A percentile compares a stretch with the other conserved stretches of the same genome.
Conservation (phyloP, 2,329 filamentous ascomycete species). For the Fusarium agapanthi region DNA sequence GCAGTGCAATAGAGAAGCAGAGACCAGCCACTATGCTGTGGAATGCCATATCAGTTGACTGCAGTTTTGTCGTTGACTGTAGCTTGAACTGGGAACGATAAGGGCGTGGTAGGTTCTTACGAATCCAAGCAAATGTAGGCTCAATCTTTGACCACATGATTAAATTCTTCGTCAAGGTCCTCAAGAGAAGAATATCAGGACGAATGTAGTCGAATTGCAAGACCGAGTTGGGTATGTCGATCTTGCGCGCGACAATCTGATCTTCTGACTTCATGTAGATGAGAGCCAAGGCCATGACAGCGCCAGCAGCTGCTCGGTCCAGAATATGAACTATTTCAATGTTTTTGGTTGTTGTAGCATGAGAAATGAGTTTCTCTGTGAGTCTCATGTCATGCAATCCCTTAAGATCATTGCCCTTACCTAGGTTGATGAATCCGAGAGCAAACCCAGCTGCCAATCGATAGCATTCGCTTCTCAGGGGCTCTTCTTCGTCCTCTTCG, state of each 20-base stretch:
- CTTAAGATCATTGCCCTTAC: conserved; percentile 85
- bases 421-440: conserved; percentile 92
- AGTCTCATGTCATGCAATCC: conserved; percentile 94
- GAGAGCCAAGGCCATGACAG: conserved; percentile 86
- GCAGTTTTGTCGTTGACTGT: conserved; percentile 66
- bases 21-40: conserved; percentile 92
- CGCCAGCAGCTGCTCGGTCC: conserved; percentile 92
- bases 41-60: conserved; percentile 86
- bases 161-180: conserved; percentile 87
- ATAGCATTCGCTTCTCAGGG: conserved; percentile 93
- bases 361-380: conserved; percentile 83
- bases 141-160: conserved; percentile 92
- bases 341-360: conserved; percentile 89
- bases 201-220: conserved; percentile 96
- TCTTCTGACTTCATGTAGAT: conserved; percentile 99
- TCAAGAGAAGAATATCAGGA: conserved; percentile 89
- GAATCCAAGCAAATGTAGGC: conserved; percentile 78
- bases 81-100: conserved; percentile 73
- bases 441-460: conserved; percentile 93
- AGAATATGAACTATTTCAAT: conserved; percentile 92
- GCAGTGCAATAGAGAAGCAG: conserved; percentile 80
- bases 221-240: conserved; percentile 89
- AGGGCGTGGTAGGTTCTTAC: conserved; percentile 73
- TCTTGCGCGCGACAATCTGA: conserved; percentile 83
- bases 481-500: conserved; percentile 81